These are phyloP conservation scores for Russula emetica DNA, from an alignment of 768 basidiomycete species.

Conservation along the genomic window DNA sequence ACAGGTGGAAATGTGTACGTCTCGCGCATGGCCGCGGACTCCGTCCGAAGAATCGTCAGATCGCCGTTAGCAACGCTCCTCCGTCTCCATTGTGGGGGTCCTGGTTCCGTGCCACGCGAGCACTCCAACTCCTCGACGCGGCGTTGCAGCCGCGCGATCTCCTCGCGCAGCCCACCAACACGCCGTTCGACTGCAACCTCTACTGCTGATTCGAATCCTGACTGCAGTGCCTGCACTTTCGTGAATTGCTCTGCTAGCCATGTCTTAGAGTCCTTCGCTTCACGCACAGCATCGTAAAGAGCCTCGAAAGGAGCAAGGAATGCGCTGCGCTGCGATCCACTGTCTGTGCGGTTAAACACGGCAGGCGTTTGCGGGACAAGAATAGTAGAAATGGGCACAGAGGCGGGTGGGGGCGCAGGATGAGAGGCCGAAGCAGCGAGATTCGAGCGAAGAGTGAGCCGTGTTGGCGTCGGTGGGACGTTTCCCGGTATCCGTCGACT, in stretches of 20 bases:
- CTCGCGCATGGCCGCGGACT: conserved; percentile 18
- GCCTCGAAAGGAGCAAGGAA: conserved; percentile 79
- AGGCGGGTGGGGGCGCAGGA: conserved; percentile 39
- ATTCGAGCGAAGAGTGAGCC: conserved; percentile 27
- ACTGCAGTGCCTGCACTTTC: conserved; percentile 53
- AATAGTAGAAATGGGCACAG: conserved; percentile 62
- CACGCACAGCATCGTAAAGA: conserved; percentile 82
- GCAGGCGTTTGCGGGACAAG: conserved; percentile 68
- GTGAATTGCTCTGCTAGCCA: conserved; percentile 74
- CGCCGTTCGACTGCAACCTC: conserved; percentile 59
- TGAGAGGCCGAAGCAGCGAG: conserved; percentile 28
- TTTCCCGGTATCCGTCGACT: conserved; percentile 25
- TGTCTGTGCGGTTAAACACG: conserved; percentile 57
- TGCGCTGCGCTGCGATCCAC: conserved; percentile 61
- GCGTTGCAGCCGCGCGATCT: conserved; percentile 55
- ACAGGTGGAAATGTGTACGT: conserved; percentile 27
- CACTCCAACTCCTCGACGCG: conserved; percentile 69
- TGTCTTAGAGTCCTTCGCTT: conserved; percentile 70
- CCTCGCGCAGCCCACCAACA: conserved; percentile 53
- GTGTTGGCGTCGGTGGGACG: conserved; percentile 28
- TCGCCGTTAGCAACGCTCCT: conserved; percentile 29
- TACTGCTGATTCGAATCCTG: conserved; percentile 55
- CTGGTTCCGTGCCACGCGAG: conserved; percentile 32
- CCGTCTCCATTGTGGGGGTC: conserved; percentile 19
- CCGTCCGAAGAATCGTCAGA: conserved; percentile 17